phyloP scores from a whole-genome alignment of 2,329 filamentous ascomycete genomes.

The Colletotrichum spaethianum region DNA sequence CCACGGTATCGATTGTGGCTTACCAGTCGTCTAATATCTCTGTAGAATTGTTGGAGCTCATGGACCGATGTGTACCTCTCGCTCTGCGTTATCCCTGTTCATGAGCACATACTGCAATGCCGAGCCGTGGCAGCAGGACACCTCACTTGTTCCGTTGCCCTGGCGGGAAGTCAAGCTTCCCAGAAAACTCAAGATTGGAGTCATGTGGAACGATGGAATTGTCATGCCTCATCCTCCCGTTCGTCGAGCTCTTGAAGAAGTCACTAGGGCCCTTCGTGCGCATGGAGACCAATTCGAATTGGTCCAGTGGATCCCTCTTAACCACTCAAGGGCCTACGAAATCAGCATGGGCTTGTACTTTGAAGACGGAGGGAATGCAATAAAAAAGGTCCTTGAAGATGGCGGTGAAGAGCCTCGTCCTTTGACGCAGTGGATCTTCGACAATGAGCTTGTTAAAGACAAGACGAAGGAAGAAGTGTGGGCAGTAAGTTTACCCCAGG shows the following conservation, averaged over 20 bases:
- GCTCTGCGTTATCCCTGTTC: not conserved
- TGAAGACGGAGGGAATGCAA: not conserved
- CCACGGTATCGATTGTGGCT: not conserved
- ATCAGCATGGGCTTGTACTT: not conserved
- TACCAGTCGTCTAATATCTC: no score
- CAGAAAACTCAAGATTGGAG: constrained; percentile 16
- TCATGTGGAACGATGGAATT: constrained; percentile 17
- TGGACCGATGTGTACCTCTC: constrained; percentile 7
- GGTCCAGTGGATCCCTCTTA: not conserved
- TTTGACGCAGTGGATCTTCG: not conserved
- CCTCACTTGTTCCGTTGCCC: constrained; percentile 1
- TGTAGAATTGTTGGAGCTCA: not conserved
- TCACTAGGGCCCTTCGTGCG: not conserved
- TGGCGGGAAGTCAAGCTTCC: constrained; percentile 14
- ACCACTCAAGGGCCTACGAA: not conserved
- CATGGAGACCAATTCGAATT: constrained; percentile 4
- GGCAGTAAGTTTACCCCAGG: constrained; percentile 4
- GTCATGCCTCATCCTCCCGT: constrained; percentile 21
- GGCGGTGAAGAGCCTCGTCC: not conserved
- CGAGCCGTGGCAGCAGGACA: constrained; percentile 9
- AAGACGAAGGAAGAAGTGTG: constrained; percentile 14
- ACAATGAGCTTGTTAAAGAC: constrained; percentile 4
- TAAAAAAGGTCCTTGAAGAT: not conserved
- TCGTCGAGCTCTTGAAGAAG: constrained; percentile 5
- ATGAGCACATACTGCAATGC: constrained; percentile 5